These are phyloP conservation scores for Myxozyma kluyveri DNA, from an alignment of 805 yeast species.

Conservation along the genomic window DNA sequence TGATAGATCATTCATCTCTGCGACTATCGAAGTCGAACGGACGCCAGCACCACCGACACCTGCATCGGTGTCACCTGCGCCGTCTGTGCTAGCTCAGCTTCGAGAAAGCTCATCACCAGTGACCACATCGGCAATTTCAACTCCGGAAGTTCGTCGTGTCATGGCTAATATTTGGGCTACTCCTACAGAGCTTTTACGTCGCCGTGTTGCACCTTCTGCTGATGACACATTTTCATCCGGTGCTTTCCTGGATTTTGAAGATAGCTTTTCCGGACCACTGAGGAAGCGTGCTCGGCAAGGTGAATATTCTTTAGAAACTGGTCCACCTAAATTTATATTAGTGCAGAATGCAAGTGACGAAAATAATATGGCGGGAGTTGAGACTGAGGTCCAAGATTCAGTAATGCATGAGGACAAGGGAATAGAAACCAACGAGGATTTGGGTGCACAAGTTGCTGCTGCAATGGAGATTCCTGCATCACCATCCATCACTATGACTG, in stretches of 20 bases:
- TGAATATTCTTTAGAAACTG: slow-evolving; percentile 14
- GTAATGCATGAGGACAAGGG: neutral
- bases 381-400: slow-evolving; percentile 1
- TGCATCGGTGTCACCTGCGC: neutral
- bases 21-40: neutral
- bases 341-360: neutral
- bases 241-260: slow-evolving; percentile 23
- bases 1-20: neutral
- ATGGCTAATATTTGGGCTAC: slow-evolving; percentile 16
- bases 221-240: slow-evolving; percentile 29
- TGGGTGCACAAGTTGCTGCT: neutral
- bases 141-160: neutral
- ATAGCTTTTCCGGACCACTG: slow-evolving; percentile 27
- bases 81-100: neutral
- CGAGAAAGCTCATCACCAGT: neutral
- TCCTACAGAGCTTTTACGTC: slow-evolving; percentile 18
- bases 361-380: neutral
- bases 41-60: too few species aligned
- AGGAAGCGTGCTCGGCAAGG: slow-evolving; percentile 18
- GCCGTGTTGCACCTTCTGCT: slow-evolving; percentile 18
- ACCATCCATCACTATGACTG: neutral
- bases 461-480: neutral
- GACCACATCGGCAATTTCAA: neutral
- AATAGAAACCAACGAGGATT: neutral
- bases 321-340: neutral